These are phyloP conservation scores for Phytophthora brassicae DNA, from an alignment of 352 stramenopile genomes.

Conservation along the genomic window DNA sequence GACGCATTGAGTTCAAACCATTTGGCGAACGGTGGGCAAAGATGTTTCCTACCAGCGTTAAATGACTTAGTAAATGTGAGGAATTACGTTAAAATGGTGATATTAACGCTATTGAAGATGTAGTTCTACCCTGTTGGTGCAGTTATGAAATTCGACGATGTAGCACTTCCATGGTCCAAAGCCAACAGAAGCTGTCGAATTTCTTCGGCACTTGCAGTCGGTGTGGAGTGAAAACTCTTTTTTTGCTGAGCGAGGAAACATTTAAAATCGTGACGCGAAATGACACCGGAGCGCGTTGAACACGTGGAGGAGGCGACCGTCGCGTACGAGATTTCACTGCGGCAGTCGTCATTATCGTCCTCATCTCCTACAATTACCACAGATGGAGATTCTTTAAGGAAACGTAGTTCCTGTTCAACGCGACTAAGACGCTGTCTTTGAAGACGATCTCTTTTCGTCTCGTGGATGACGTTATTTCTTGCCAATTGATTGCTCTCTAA, in stretches of 20 bases:
- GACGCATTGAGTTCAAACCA: conserved; percentile 44
- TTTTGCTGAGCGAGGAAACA: conserved; percentile 50
- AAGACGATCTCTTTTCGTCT: conserved; percentile 43
- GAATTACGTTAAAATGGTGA: neutral
- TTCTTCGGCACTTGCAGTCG: conserved; percentile 45
- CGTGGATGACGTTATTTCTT: conserved; percentile 48
- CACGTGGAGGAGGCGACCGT: conserved; percentile 46
- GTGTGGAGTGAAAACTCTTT: conserved; percentile 23
- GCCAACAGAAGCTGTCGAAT: conserved; percentile 48
- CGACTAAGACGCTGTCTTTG: conserved; percentile 46
- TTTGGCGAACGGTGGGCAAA: conserved; percentile 48
- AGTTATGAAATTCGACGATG: conserved; percentile 3
- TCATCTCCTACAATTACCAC: conserved; percentile 54
- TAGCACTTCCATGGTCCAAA: conserved; percentile 23
- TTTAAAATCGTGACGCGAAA: conserved; percentile 58
- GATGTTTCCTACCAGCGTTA: conserved; percentile 3
- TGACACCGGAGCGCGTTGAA: conserved; percentile 54
- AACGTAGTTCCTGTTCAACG: conserved; percentile 61
- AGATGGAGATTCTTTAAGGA: conserved; percentile 45
- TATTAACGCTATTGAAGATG: no score
- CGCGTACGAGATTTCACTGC: conserved; percentile 50
- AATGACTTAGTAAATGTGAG: neutral
- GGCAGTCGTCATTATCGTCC: conserved; percentile 36
- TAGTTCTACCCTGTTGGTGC: conserved; percentile 20
- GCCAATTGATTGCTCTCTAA: neutral